Evolutionary conservation across 805 yeast genomes (phyloP), one percentile per base, ranked within the genome.

Genomic region (Tetrapisispora iriomotensis): DNA sequence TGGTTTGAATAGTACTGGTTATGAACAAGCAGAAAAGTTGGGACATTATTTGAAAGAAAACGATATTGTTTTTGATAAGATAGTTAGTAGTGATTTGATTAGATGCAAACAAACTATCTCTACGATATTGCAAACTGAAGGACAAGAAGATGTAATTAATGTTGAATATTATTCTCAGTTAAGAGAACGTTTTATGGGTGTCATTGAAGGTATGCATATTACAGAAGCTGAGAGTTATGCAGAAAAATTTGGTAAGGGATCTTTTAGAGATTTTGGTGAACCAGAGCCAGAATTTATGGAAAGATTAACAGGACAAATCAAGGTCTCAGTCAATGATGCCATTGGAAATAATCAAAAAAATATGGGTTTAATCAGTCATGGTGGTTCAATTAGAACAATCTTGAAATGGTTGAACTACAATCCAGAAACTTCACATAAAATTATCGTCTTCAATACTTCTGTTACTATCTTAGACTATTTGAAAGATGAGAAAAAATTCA

Each of bases 111-210:
- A 76, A 47, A 85, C 95, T 0, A 54, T 75, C 4, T 51, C 59
- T 2, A 64, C 65, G 17, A 68, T 82, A 6, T 45, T 64, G 14
- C 14, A 42, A 42, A 14, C 28, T 9, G 23, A 24, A 4, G 29
- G 26, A 4, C 18, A 17, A 26, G 26, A 13, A n/a, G 30, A 26
- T 15, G 13, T 8, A 1, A 22, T 23, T 9, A 59, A 34, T n/a
- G 51, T 64, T 29, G 53, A 57, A 17, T 57, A 45, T 27, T 67
- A 73, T n/a, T 44, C 53, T 8, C 63, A 66, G 20, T 64, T 82
- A 29, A 68, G 95, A 46, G 95, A 85, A 51, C 66, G 94, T 33
- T 57, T 65, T 37, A 82, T 85, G 94, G 95, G 94, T 1, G 71
- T 67, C 8, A 79, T 79, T 22, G 84, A 85, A 57, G 94, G 94